Evolutionary conservation across 208 protist genomes (phyloP).

Genomic region (Acanthamoeba triangularis): DNA sequence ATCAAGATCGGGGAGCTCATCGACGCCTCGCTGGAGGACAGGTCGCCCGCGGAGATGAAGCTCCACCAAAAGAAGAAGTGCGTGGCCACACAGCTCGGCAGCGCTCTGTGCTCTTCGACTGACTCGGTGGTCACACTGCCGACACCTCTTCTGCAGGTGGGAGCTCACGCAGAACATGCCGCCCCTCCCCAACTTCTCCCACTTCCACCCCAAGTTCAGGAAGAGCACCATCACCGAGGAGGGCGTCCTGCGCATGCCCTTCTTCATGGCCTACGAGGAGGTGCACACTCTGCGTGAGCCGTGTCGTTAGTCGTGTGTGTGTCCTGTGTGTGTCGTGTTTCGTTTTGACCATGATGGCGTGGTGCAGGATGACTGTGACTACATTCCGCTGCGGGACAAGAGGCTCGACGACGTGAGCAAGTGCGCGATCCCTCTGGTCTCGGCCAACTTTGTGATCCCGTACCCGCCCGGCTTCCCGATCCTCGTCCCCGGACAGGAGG

Average conservation of each 20-base stretch:
- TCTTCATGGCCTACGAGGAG: constrained; percentile 78
- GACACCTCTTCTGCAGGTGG: neutral
- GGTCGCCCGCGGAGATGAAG: constrained; percentile 51
- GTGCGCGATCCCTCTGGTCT: constrained; percentile 41
- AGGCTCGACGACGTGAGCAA: constrained; percentile 15
- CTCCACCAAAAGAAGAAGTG: constrained; percentile 45
- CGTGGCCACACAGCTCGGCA: neutral
- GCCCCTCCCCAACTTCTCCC: constrained; percentile 79
- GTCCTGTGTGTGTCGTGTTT: no score
- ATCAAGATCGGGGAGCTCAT: constrained; percentile 65
- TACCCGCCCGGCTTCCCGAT: constrained; percentile 82
- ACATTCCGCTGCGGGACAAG: constrained; percentile 53
- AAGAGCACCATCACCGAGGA: constrained; percentile 49
- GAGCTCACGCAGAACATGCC: constrained; percentile 69
- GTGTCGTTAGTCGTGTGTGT: neutral
- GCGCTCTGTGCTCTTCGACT: neutral
- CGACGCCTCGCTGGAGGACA: neutral
- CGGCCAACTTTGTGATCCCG: constrained; percentile 78
- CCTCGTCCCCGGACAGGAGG: constrained; percentile 68
- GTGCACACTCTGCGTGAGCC: neutral
- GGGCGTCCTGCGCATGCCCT: constrained; percentile 67
- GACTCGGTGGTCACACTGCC: neutral
- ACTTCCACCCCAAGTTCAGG: constrained; percentile 75
- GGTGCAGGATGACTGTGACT: neutral
- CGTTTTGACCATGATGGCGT: neutral